These are phyloP conservation scores for Hypoxylon sp. DNA, from an alignment of 2,329 filamentous ascomycete genomes.

Conservation along the genomic window DNA sequence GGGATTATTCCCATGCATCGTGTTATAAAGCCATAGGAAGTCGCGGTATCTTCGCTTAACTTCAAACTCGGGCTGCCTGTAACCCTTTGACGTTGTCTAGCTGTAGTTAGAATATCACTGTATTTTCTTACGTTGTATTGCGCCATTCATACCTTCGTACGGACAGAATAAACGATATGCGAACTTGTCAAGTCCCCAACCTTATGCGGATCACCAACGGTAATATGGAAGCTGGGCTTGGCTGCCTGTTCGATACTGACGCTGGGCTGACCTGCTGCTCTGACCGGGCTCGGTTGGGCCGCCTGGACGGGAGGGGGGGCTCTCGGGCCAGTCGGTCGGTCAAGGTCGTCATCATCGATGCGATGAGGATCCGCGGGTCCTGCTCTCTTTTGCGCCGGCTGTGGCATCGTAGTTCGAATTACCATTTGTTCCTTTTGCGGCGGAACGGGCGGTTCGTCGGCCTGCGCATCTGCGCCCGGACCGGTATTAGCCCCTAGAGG, in stretches of 20 bases:
- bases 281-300: constrained; percentile 66
- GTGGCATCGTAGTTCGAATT: constrained; percentile 71
- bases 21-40: constrained; percentile 97
- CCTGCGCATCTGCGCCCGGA: constrained; percentile 53
- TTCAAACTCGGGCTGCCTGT: constrained; percentile 91
- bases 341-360: constrained; percentile 78
- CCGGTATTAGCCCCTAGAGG: constrained; percentile 69
- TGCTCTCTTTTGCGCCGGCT: constrained; percentile 60
- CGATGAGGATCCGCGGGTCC: constrained; percentile 72
- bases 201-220: constrained; percentile 96
- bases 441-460: constrained; percentile 74
- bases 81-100: constrained; percentile 95
- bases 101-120: constrained; percentile 37
- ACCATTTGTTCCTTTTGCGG: constrained; percentile 77
- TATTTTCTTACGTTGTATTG: background rate
- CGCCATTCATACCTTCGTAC: constrained; percentile 79
- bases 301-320: constrained; percentile 76
- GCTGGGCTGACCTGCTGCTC: constrained; percentile 76
- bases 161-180: constrained; percentile 97
- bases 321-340: constrained; percentile 67
- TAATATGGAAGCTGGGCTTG: constrained; percentile 91
- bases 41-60: constrained; percentile 96
- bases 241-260: constrained; percentile 93
- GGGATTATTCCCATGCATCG: constrained; percentile 93
- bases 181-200: constrained; percentile 97